Evolutionary conservation across 768 basidiomycete species (phyloP).

Genomic region (Tricholomella constricta): DNA sequence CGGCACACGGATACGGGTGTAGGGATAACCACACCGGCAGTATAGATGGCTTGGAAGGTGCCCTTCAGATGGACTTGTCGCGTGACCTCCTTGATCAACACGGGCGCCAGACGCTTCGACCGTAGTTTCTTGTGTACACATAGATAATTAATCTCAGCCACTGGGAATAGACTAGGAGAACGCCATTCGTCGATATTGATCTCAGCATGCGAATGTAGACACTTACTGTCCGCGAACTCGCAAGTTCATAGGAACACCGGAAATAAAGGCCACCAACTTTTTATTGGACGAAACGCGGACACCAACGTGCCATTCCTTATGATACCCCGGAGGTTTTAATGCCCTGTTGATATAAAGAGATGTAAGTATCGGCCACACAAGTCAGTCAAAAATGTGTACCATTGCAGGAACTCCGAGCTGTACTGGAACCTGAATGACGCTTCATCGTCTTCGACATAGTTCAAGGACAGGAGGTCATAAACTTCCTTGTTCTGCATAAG

Average conservation of each 20-base stretch:
- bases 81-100: constrained; percentile 97
- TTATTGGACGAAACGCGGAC: constrained; percentile 89
- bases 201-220: background rate
- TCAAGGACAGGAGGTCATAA: constrained; percentile 85
- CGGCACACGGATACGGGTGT: constrained; percentile 89
- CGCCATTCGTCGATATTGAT: background rate
- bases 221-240: constrained; percentile 84
- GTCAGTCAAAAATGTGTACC: constrained; percentile 48
- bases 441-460: constrained; percentile 97
- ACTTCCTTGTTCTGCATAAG: constrained; percentile 83
- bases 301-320: constrained; percentile 94
- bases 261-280: constrained; percentile 96
- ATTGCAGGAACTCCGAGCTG: constrained; percentile 89
- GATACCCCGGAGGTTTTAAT: constrained; percentile 89
- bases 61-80: constrained; percentile 87
- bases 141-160: constrained; percentile 95
- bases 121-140: constrained; percentile 98
- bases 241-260: constrained; percentile 84
- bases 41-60: constrained; percentile 97
- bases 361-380: constrained; percentile 1
- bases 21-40: constrained; percentile 89
- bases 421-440: constrained; percentile 98
- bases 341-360: constrained; percentile 58
- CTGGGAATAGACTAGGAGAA: constrained; percentile 45
- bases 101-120: constrained; percentile 91